Evolutionary conservation across 148 eudicot species (phyloP), one percentile per base, ranked within the genome.

Genomic region (Euryodendron excelsum): DNA sequence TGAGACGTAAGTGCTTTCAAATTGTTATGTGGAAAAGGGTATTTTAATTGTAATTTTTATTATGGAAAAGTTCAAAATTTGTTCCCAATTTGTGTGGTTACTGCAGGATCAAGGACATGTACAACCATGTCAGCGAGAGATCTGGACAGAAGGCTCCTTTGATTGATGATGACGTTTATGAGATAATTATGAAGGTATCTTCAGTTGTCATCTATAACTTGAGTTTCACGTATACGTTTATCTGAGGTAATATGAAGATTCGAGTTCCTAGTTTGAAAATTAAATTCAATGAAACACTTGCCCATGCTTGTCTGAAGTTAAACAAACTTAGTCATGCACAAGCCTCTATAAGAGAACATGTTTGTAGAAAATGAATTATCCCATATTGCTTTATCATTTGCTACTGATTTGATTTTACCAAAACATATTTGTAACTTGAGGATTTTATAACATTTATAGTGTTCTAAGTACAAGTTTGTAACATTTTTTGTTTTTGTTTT

Each of bases 91-190:
- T 74, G 60, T 53, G 30, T 44, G 34, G 41, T 63, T 3, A 33
- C 10, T 82, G 77, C 83, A 96, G 99, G 77, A 81, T 93, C 69
- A 92, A 90, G 77, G 91, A 82, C 62, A 96, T 96, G 97, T 88
- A 93, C 73, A 6, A 77, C 79, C 91, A 96, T 84, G 81, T 71
- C 75, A 93, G 84, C 82, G 90, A 88, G 85, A 86, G 90, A 79
- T 93, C 99, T 60, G 97, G 98, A 25, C 79, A 86, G 74, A 88
- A 88, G 81, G 89, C 99, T 73, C 85, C 98, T 72, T 77, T 96
- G 81, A 81, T 96, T 85, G 93, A 97, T 30, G 98, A 93, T 89
- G 99, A 96, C 86, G 91, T 96, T 15, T 92, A 87, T 87, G 98
- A 93, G 18, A 92, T 96, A 23, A 89, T 93, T 75, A 93, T 93